Percentiles rank a stretch among this genome's conserved stretches.
phyloP scores from a whole-genome alignment of 2,329 filamentous ascomycete species.

The Colletotrichum spaethianum region DNA sequence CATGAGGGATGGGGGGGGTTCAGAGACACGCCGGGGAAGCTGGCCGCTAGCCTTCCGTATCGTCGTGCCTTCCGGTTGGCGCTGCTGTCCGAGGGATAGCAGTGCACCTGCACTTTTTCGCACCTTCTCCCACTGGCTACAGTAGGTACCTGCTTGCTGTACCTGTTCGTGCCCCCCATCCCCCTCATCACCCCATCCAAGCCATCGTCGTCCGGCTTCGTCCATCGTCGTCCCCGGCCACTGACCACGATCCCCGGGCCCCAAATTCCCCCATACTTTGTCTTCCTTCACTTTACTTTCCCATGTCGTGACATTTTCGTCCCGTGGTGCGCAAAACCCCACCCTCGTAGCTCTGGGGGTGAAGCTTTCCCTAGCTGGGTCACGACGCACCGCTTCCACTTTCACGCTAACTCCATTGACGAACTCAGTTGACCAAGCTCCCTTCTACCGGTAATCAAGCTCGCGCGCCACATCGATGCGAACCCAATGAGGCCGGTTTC shows the following conservation, averaged over 20 bases:
- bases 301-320: conserved; percentile 36
- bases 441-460: conserved; percentile 4
- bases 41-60: not conserved
- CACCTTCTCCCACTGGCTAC: not conserved
- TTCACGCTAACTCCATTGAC: not conserved
- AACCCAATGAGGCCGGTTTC: conserved; percentile 22
- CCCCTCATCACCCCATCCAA: not conserved
- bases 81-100: not conserved
- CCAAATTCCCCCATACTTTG: conserved; percentile 25
- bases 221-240: conserved; percentile 32
- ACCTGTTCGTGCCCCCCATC: not conserved
- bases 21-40: conserved; percentile 16
- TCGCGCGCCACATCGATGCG: conserved; percentile 8
- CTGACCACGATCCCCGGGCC: conserved; percentile 19
- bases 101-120: conserved; percentile 5
- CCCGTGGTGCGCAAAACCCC: conserved; percentile 21
- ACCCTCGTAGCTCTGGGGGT: conserved; percentile 18
- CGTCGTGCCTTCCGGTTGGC: conserved; percentile 11
- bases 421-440: not conserved
- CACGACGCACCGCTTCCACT: conserved; percentile 6
- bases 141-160: not conserved
- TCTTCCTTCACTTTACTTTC: conserved; percentile 17
- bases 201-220: conserved; percentile 35
- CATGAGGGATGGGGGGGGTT: not conserved
- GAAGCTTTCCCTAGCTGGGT: conserved; percentile 1